Conservation (phyloP, 2,329 filamentous ascomycete species). For the Camillea tinctor region DNA sequence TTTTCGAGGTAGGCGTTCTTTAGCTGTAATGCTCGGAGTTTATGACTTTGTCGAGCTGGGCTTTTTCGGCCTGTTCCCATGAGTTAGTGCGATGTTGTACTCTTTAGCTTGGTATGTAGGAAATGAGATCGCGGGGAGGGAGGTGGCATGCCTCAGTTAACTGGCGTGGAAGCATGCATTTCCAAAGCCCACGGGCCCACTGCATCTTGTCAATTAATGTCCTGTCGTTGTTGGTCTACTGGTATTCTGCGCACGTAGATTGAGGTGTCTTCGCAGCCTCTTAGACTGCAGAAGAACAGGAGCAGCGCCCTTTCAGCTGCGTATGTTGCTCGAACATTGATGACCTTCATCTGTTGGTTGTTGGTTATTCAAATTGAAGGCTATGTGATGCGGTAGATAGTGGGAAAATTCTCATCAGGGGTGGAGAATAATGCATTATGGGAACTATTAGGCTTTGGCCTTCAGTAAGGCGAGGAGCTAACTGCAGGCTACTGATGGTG, state of each 20-base stretch:
- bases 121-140: not conserved
- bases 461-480: too few species aligned
- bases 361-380: too few species aligned
- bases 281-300: not conserved
- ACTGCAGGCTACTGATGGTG: too few species aligned
- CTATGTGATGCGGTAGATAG: not conserved
- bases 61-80: not conserved
- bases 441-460: too few species aligned
- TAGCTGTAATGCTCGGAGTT: not conserved
- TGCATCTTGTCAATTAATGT: not conserved
- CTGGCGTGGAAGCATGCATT: not conserved
- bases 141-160: not conserved
- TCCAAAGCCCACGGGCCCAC: slow-evolving; percentile 1
- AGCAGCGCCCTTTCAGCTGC: not conserved
- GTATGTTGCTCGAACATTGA: slow-evolving; percentile 1
- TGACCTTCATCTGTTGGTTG: not conserved
- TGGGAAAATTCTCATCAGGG: not conserved
- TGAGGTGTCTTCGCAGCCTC: not conserved
- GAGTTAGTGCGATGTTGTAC: not conserved
- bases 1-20: too few species aligned
- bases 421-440: too few species aligned
- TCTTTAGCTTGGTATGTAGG: too few species aligned
- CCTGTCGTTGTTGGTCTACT: not conserved
- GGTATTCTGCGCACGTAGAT: not conserved
- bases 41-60: not conserved